Evolutionary conservation across 345 rosid species (phyloP).

Genomic region (Boechera divaricarpa): DNA sequence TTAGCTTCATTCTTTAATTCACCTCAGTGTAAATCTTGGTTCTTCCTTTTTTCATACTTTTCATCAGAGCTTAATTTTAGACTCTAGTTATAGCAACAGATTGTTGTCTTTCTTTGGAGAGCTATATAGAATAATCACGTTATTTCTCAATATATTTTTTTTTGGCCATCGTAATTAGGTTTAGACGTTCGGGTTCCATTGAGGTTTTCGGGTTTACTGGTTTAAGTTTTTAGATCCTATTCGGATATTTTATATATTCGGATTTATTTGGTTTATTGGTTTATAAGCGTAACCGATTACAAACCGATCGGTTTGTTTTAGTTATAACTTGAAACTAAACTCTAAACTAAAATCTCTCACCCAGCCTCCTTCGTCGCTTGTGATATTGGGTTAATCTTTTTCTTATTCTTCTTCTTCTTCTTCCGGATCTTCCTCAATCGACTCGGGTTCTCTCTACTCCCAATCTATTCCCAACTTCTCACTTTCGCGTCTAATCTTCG

Average conservation of each 20-base stretch:
- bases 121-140: neutral
- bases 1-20: conserved; percentile 40
- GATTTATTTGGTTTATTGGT: neutral
- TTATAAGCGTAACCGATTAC: neutral
- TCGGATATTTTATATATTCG: too few species aligned
- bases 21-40: conserved; percentile 48
- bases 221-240: too few species aligned
- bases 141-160: neutral
- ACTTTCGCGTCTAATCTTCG: neutral
- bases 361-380: too few species aligned
- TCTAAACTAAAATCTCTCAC: neutral
- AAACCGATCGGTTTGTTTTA: neutral
- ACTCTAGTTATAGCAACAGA: neutral
- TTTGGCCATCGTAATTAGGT: neutral
- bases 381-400: too few species aligned
- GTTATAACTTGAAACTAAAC: neutral
- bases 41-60: conserved; percentile 34
- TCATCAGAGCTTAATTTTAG: conserved; percentile 26
- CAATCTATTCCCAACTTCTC: neutral
- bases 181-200: too few species aligned
- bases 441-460: neutral
- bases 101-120: conserved; percentile 4
- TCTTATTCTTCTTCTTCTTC: too few species aligned
- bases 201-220: too few species aligned
- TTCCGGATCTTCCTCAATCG: neutral